phyloP scores from a whole-genome alignment of 352 stramenopile species.

The Elongisporangium undulatum region DNA sequence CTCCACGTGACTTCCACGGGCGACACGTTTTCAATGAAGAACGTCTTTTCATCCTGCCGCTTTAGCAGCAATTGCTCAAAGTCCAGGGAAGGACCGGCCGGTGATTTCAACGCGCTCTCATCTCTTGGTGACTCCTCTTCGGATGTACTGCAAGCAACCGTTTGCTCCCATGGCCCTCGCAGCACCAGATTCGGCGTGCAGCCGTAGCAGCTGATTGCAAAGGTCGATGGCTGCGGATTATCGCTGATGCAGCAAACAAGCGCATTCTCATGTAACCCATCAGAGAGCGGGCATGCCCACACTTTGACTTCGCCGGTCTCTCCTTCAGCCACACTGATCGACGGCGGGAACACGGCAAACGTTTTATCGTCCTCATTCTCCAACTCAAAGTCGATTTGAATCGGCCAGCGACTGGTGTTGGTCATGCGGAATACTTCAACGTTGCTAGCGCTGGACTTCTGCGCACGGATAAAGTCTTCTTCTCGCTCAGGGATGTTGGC shows the following conservation, averaged over 20 bases:
- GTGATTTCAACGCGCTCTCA: slow-evolving; percentile 3
- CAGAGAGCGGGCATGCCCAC: slow-evolving; percentile 83
- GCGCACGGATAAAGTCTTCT: slow-evolving; percentile 39
- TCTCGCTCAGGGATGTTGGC: slow-evolving; percentile 28
- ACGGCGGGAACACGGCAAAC: slow-evolving; percentile 76
- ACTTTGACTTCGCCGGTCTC: slow-evolving; percentile 90
- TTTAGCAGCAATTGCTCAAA: slow-evolving; percentile 92
- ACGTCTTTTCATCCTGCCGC: slow-evolving; percentile 81
- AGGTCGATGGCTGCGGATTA: slow-evolving; percentile 88
- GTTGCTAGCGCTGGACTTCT: slow-evolving; percentile 64
- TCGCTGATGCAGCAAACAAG: slow-evolving; percentile 89
- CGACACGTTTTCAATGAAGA: slow-evolving; percentile 84
- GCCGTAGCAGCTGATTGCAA: slow-evolving; percentile 84
- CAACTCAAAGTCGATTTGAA: slow-evolving; percentile 62
- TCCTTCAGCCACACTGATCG: slow-evolving; percentile 75
- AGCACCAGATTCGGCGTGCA: slow-evolving; percentile 77
- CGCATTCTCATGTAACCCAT: slow-evolving; percentile 62
- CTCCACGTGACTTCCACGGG: slow-evolving; percentile 74
- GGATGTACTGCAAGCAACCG: slow-evolving; percentile 40
- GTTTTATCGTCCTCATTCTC: slow-evolving; percentile 14
- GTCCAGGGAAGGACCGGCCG: slow-evolving; percentile 51
- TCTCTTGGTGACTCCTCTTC: slow-evolving; percentile 24
- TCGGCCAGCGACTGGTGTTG: slow-evolving; percentile 79
- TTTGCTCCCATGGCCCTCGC: slow-evolving; percentile 83
- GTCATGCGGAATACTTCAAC: slow-evolving; percentile 91